phyloP scores from a whole-genome alignment of 495 filamentous ascomycete genomes.

The Hypoxylon trugodes region DNA sequence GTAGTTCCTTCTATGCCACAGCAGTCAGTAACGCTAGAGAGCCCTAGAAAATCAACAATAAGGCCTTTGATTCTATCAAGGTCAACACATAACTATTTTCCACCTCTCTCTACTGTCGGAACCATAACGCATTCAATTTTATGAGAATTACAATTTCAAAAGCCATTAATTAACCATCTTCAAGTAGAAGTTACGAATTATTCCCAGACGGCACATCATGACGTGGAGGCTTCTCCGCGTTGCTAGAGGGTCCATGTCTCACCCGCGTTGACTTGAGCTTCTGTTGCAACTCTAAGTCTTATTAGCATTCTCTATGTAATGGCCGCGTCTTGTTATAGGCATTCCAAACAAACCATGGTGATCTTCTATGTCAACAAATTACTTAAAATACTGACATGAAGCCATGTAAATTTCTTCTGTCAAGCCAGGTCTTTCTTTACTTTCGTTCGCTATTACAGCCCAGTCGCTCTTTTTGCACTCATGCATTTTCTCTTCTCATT shows the following conservation, averaged over 20 bases:
- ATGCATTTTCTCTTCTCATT: slow-evolving; percentile 18
- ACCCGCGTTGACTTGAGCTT: slow-evolving; percentile 24
- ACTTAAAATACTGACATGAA: slow-evolving; percentile 27
- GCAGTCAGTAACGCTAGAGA: background rate
- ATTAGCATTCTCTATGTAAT: slow-evolving; percentile 40
- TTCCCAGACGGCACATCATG: background rate
- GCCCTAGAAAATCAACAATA: background rate
- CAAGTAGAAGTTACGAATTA: background rate
- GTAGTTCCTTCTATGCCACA: background rate
- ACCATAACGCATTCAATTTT: background rate
- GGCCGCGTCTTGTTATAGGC: slow-evolving; percentile 33
- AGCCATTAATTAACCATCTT: background rate
- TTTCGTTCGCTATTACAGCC: slow-evolving; percentile 25
- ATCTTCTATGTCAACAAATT: slow-evolving; percentile 9
- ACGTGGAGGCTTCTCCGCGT: slow-evolving; percentile 19
- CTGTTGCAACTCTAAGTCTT: slow-evolving; percentile 31
- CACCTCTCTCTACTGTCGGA: background rate
- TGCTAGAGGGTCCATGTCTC: slow-evolving; percentile 37
- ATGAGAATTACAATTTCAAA: background rate
- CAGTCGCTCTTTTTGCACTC: slow-evolving; percentile 37
- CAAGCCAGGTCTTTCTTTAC: slow-evolving; percentile 19
- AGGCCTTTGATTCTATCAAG: background rate
- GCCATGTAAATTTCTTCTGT: background rate
- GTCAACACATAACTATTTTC: background rate
- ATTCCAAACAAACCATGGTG: slow-evolving; percentile 37